Evolutionary conservation across 805 yeast species (phyloP).

Genomic region (Metschnikowia noctiluminum): DNA sequence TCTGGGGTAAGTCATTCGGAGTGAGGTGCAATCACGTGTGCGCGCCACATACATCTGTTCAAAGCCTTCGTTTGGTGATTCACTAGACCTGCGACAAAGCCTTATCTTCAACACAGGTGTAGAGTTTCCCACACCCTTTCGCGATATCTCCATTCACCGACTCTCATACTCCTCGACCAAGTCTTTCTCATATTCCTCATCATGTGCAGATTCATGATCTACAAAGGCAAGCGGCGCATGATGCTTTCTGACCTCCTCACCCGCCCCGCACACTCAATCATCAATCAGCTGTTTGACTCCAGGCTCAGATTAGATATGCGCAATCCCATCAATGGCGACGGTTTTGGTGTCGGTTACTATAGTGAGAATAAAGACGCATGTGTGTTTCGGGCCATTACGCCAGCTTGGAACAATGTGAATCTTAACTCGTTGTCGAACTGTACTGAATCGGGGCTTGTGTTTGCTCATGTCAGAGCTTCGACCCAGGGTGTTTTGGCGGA

Average conservation of each 20-base stretch:
- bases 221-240: slow-evolving; percentile 87
- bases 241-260: slow-evolving; percentile 83
- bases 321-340: slow-evolving; percentile 96
- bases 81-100: too few relatives aligned
- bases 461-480: slow-evolving; percentile 95
- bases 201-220: slow-evolving; percentile 93
- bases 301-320: slow-evolving; percentile 82
- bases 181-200: too few relatives aligned
- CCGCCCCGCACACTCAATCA: slow-evolving; percentile 94
- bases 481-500: slow-evolving; percentile 93
- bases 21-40: too few relatives aligned
- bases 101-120: too few relatives aligned
- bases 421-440: slow-evolving; percentile 81
- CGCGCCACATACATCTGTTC: too few relatives aligned
- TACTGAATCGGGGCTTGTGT: slow-evolving; percentile 78
- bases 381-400: slow-evolving; percentile 91
- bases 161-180: too few relatives aligned
- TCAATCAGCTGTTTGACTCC: slow-evolving; percentile 92
- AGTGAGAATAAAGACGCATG: slow-evolving; percentile 68
- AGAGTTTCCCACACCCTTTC: not conserved
- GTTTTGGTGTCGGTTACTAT: slow-evolving; percentile 96
- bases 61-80: too few relatives aligned
- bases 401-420: slow-evolving; percentile 96
- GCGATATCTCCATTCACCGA: too few relatives aligned
- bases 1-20: too few relatives aligned